Conservation (phyloP, 2,329 filamentous ascomycete species). For the Fusarium succisae region DNA sequence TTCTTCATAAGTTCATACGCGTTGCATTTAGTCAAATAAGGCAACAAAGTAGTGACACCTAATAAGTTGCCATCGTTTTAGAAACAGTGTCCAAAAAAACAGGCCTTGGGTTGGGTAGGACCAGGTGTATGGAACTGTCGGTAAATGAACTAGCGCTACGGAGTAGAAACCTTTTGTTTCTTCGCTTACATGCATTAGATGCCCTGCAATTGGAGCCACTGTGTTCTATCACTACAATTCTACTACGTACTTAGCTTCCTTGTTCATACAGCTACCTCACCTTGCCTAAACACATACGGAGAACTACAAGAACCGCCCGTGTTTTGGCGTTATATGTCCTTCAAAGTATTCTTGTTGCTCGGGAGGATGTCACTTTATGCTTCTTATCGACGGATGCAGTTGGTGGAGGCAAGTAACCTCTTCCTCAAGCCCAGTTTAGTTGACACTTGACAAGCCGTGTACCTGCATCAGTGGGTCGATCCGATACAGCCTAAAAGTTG, state of each 20-base stretch:
- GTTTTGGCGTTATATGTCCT: background rate
- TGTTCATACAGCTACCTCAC: background rate
- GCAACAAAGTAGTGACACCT: background rate
- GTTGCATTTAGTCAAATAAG: background rate
- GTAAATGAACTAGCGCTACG: conserved; percentile 14
- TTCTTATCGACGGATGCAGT: background rate
- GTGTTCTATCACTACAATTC: background rate
- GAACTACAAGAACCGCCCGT: background rate
- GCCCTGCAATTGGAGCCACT: conserved; percentile 23
- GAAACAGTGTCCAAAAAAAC: background rate
- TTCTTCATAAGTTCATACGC: background rate
- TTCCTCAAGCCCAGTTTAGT: conserved; percentile 15
- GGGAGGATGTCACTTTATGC: background rate
- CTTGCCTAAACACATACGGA: background rate
- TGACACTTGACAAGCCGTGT: conserved; percentile 23
- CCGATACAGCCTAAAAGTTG: conserved; percentile 17
- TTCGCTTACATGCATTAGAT: conserved; percentile 22
- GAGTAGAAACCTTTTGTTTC: conserved; percentile 18
- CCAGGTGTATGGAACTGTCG: background rate
- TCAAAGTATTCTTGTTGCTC: background rate
- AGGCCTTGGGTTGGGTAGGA: background rate
- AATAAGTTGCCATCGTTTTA: background rate
- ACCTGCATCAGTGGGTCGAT: conserved; percentile 36
- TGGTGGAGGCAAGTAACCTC: conserved; percentile 8
- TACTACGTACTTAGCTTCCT: background rate